Evolutionary conservation across 1,284 basidiomycete genomes (phyloP), one percentile per base, ranked within the genome.

Genomic region (Inonotus obliquus): DNA sequence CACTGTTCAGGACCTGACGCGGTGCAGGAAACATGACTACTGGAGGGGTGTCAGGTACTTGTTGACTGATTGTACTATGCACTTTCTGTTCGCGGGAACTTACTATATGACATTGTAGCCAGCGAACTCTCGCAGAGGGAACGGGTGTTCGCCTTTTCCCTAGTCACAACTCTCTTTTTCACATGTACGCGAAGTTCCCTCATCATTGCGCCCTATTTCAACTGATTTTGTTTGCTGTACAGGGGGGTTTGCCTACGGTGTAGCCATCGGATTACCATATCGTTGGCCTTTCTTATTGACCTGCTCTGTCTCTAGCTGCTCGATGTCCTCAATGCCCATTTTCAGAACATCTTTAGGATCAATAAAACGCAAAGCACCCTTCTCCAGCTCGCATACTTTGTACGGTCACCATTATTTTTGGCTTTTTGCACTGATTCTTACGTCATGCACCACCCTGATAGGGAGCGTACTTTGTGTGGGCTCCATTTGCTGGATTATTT

Each of bases 361-460:
- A 81, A 81, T 49, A 90, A 88, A 68, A 81, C 89, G 19, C 84
- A 93, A 71, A 92, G 89, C 51, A 92, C 93, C 1, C 82, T 92
- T 63, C 80, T 96, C 35, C 93, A 96, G 70, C 81, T 92, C 7
- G 90, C 91, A 3, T 95, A 94, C 74, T 95, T 94, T 66, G 88
- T 76, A 75, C 65, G 59, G 57, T 21, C 25, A 14, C 27, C 19
- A 13, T 48, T 14, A 17, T 38, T 19, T 21, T 55, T 21, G 37
- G n/a, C 14, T 53, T 41, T 51, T 37, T 21, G 11, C 41, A 7
- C 17, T 17, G 19, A 17, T 44, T 44, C 17, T 44, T 7, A 44
- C 41, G 41, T 44, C n/a, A n/a, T 44, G 27, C 11, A 56, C 32
- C 29, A 2, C 27, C 37, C 7, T 52, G 19, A 21, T 57, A 81